Conservation (phyloP, 768 basidiomycete genomes). For the Coprinopsis cinerea region DNA sequence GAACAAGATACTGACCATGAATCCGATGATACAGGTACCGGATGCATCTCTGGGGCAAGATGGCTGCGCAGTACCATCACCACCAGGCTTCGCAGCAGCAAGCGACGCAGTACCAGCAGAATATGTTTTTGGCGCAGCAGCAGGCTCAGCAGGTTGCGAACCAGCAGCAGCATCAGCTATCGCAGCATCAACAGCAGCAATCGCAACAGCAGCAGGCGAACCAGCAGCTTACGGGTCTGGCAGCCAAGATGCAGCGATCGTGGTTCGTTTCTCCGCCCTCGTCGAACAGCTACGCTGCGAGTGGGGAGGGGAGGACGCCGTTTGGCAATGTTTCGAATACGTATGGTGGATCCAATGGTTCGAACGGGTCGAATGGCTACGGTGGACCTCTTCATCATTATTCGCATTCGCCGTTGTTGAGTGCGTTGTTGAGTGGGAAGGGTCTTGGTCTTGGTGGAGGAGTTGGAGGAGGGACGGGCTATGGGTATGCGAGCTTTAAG, state of each 20-base stretch:
- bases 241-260: constrained; percentile 8
- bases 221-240: constrained; percentile 9
- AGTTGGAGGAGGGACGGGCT: not conserved
- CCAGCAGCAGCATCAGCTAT: constrained; percentile 22
- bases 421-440: constrained; percentile 10
- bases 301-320: not conserved
- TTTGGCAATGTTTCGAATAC: constrained; percentile 4
- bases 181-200: constrained; percentile 18
- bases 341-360: not conserved
- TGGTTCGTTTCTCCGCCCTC: constrained; percentile 9
- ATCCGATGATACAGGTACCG: constrained; percentile 43
- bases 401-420: not conserved
- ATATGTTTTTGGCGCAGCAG: constrained; percentile 6
- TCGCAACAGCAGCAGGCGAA: constrained; percentile 12
- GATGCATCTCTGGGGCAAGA: constrained; percentile 90
- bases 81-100: constrained; percentile 29
- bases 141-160: too few relatives aligned
- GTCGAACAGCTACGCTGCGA: not conserved
- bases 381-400: not conserved
- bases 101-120: not conserved
- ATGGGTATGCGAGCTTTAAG: constrained; percentile 20
- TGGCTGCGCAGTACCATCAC: constrained; percentile 67
- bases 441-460: not conserved
- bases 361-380: not conserved
- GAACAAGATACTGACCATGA: not conserved